Conservation (phyloP, 148 eudicot species). For the Fagopyrum homotropicum region DNA sequence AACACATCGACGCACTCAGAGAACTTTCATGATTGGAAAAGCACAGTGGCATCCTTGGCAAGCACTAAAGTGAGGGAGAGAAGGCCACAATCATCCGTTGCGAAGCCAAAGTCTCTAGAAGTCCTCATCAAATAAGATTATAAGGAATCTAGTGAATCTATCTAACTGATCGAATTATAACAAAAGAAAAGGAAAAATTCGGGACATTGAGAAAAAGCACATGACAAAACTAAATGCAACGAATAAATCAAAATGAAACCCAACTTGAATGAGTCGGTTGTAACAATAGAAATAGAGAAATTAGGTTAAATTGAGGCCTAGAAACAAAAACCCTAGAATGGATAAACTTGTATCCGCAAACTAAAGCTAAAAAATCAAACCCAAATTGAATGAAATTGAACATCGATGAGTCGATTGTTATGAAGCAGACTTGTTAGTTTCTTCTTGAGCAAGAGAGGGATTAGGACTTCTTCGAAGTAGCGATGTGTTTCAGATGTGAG, state of each 20-base stretch:
- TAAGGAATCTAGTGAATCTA: conserved; percentile 59
- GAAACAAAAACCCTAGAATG: too few species aligned
- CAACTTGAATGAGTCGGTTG: not conserved
- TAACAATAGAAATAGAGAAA: too few species aligned
- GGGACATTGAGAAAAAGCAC: not conserved
- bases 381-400: too few species aligned
- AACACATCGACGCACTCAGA: conserved; percentile 58
- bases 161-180: conserved; percentile 33
- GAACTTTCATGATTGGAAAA: conserved; percentile 63
- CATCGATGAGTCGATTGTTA: too few species aligned
- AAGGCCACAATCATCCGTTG: conserved; percentile 38
- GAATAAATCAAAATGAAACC: not conserved
- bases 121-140: conserved; percentile 19
- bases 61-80: conserved; percentile 32
- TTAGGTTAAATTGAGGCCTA: too few species aligned
- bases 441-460: too few species aligned
- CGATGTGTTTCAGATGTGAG: too few species aligned
- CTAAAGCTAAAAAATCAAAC: too few species aligned
- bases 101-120: conserved; percentile 22
- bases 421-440: too few species aligned
- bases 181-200: not conserved
- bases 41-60: conserved; percentile 62
- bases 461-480: too few species aligned
- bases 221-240: not conserved
- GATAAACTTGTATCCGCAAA: too few species aligned